Percentiles rank a stretch among this genome's conserved stretches.
phyloP scores from a whole-genome alignment of 768 basidiomycete species.

The Podaxis carcinomalis region DNA sequence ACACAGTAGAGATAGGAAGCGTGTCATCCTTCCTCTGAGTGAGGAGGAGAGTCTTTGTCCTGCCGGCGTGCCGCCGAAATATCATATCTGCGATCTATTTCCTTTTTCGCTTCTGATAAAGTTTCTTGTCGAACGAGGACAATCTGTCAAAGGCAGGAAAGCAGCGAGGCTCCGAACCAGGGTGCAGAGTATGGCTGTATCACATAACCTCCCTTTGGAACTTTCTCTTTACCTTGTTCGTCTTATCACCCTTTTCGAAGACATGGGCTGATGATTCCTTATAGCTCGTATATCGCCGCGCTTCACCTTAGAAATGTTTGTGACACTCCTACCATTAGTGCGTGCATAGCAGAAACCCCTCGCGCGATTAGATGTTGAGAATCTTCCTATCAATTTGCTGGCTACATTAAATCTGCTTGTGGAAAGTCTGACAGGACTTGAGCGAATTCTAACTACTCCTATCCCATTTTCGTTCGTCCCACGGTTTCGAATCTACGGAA shows the following conservation, averaged over 20 bases:
- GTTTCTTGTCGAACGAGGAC: constrained; percentile 41
- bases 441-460: constrained; percentile 71
- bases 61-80: constrained; percentile 53
- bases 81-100: constrained; percentile 59
- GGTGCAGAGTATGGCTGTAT: constrained; percentile 37
- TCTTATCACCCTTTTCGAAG: constrained; percentile 3
- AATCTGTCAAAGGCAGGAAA: constrained; percentile 56
- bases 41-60: constrained; percentile 50
- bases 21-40: constrained; percentile 30
- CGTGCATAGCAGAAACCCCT: constrained; percentile 16
- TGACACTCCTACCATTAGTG: constrained; percentile 62
- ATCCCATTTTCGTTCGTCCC: constrained; percentile 65
- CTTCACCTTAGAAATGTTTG: constrained; percentile 51
- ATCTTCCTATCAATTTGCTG: constrained; percentile 28
- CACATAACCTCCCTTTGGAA: constrained; percentile 66
- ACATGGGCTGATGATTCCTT: constrained; percentile 7
- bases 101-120: constrained; percentile 61
- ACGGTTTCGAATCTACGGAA: neutral
- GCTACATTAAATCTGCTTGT: constrained; percentile 49
- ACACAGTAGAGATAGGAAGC: constrained; percentile 2
- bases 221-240: constrained; percentile 63
- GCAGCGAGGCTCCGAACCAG: constrained; percentile 51
- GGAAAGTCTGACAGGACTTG: constrained; percentile 64
- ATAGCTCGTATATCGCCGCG: constrained; percentile 66
- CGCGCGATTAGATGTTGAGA: neutral